Percentiles rank a stretch among this genome's conserved stretches.
Conservation (phyloP, 1,139 yeast genomes). For the Taphrina pruni region DNA sequence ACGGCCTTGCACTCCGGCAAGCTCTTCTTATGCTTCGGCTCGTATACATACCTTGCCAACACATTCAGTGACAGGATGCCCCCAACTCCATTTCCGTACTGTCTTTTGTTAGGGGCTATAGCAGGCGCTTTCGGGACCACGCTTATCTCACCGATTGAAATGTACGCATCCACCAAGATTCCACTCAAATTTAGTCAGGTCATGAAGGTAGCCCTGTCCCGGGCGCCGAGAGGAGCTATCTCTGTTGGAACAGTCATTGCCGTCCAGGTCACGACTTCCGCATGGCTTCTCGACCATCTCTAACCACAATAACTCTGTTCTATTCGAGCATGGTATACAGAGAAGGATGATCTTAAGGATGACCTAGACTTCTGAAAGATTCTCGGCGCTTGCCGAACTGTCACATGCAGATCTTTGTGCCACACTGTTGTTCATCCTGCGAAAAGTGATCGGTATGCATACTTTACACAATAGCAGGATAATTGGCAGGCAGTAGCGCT, state of each 20-base stretch:
- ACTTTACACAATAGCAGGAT: no score
- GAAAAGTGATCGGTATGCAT: no score
- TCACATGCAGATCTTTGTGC: no score
- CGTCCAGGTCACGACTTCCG: slow-evolving; percentile 23
- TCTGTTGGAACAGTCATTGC: slow-evolving; percentile 30
- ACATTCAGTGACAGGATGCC: slow-evolving; percentile 19
- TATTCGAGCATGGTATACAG: no score
- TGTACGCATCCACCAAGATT: slow-evolving; percentile 5
- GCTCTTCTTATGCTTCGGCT: slow-evolving; percentile 24
- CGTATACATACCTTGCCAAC: slow-evolving; percentile 30
- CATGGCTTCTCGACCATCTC: slow-evolving; percentile 11
- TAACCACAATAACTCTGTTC: not conserved
- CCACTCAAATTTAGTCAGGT: slow-evolving; percentile 4
- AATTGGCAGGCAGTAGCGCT: no score
- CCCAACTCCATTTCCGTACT: slow-evolving; percentile 17
- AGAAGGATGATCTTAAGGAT: no score
- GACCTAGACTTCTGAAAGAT: no score
- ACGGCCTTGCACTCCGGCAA: slow-evolving; percentile 14
- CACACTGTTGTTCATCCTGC: no score
- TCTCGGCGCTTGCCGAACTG: no score
- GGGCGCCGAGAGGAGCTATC: slow-evolving; percentile 30
- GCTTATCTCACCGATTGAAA: slow-evolving; percentile 16
- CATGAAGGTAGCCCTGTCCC: slow-evolving; percentile 5
- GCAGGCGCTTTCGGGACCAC: slow-evolving; percentile 29
- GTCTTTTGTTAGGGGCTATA: slow-evolving; percentile 13